Evolutionary conservation across 345 rosid species (phyloP), one percentile per base, ranked within the genome.

Genomic region (Salix dunnii): DNA sequence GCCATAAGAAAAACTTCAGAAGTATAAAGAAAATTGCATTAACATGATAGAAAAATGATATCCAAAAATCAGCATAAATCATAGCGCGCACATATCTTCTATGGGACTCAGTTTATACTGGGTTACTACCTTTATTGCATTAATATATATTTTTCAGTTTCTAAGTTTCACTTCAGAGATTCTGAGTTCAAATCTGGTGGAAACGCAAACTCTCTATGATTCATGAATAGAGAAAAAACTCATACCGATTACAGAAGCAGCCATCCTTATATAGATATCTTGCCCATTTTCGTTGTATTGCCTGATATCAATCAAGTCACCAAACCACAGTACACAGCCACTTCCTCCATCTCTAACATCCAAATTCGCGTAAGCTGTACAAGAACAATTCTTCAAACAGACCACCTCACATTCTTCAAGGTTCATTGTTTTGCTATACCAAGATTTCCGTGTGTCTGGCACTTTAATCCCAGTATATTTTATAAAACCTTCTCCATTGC

Each of bases 221-320:
- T 46, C 49, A 12, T 11, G 49, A 46, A 46, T 3, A 27, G 14
- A 25, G 23, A 3, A 12, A n/a, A n/a, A 62, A 13, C 49, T 3
- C 49, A 46, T 71, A 83, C 86, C 86, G 38, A 79, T 68, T 53
- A 83, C 86, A 7, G 88, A 80, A 35, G 84, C 85, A n/a, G 87
- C 81, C 70, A 87, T 13, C 76, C 87, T 72, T 46, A 85, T 17
- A 74, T 82, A 87, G 27, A 84, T 72, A 12, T 83, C 88, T 78
- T 84, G 83, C 10, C 84, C 86, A 25, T 67, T 81, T 30, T 76
- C 78, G 25, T 43, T 64, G 30, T 49, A 35, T 35, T 23, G 55
- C 9, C 72, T 68, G 33, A 75, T 38, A 36, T 75, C 78, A 67
- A 67, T 53, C 27, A 75, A 67, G 17, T 67, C 73, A 33, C 64